Percentiles rank a stretch among this genome's conserved stretches.
These are phyloP conservation scores for Rhizopogon parksii DNA, from an alignment of 1,284 basidiomycete genomes.

Conservation along the genomic window DNA sequence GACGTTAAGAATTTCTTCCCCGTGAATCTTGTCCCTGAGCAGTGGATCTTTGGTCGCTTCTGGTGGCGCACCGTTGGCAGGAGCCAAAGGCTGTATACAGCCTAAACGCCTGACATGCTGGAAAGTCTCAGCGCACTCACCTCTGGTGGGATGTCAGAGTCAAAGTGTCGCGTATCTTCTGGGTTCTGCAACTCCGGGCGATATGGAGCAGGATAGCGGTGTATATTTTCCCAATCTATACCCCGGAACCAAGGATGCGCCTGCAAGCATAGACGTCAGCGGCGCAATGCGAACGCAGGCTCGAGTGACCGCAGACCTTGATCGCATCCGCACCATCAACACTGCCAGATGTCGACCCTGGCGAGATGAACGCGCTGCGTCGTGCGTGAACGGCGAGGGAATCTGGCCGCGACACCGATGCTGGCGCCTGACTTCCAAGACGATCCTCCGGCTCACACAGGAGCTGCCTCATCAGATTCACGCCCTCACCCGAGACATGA, in stretches of 20 bases:
- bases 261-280: conserved; percentile 34
- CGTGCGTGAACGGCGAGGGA: conserved; percentile 69
- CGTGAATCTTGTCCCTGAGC: conserved; percentile 77
- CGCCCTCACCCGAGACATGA: conserved; percentile 76
- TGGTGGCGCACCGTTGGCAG: conserved; percentile 77
- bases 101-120: conserved; percentile 17
- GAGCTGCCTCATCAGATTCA: conserved; percentile 80
- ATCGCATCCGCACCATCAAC: conserved; percentile 84
- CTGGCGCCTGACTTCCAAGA: conserved; percentile 68
- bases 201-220: conserved; percentile 79
- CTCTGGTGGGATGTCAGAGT: conserved; percentile 88
- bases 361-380: conserved; percentile 65
- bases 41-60: conserved; percentile 86
- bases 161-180: conserved; percentile 87
- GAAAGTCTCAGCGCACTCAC: conserved; percentile 40
- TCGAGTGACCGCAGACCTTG: conserved; percentile 49
- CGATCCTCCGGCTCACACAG: conserved; percentile 94
- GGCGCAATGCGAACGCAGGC: conserved; percentile 17
- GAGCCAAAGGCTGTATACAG: conserved; percentile 69
- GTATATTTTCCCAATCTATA: conserved; percentile 80
- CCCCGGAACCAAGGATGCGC: conserved; percentile 82
- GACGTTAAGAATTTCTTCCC: conserved; percentile 79
- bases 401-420: conserved; percentile 68
- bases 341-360: conserved; percentile 39
- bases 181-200: conserved; percentile 72